Conservation (phyloP, 805 yeast genomes). For the Clavispora fructus region DNA sequence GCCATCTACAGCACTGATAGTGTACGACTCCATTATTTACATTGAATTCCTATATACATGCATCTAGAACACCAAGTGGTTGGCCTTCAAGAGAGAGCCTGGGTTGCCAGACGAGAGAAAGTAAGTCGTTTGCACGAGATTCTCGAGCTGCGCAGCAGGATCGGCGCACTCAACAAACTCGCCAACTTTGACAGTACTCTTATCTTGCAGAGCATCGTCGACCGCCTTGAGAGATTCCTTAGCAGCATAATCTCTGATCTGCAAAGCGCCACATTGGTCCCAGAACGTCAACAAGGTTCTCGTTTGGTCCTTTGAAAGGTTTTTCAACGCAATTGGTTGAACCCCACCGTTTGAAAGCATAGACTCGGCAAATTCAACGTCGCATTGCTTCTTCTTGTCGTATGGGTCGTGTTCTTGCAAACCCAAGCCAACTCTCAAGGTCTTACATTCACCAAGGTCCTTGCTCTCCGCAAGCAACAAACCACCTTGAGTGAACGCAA, state of each 20-base stretch:
- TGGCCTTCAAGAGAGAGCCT: slow-evolving; percentile 28
- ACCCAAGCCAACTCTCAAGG: slow-evolving; percentile 58
- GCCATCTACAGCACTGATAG: too few species aligned
- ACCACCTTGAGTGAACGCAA: slow-evolving; percentile 54
- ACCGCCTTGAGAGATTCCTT: slow-evolving; percentile 17
- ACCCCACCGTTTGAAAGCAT: slow-evolving; percentile 37
- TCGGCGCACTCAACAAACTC: slow-evolving; percentile 15
- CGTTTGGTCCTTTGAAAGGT: slow-evolving; percentile 28
- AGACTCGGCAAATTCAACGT: slow-evolving; percentile 47
- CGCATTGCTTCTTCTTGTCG: slow-evolving; percentile 44
- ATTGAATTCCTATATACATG: slow-evolving; percentile 9
- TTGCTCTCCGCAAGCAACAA: slow-evolving; percentile 60
- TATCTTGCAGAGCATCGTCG: slow-evolving; percentile 10
- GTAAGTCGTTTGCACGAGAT: slow-evolving; percentile 23
- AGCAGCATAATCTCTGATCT: slow-evolving; percentile 28
- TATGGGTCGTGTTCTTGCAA: slow-evolving; percentile 52
- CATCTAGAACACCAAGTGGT: slow-evolving; percentile 17
- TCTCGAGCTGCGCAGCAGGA: slow-evolving; percentile 23
- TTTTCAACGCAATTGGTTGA: slow-evolving; percentile 20
- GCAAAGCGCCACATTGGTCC: slow-evolving; percentile 27
- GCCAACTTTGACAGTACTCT: slow-evolving; percentile 11
- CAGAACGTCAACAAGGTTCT: slow-evolving; percentile 28
- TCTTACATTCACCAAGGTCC: slow-evolving; percentile 41
- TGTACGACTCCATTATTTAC: background rate
- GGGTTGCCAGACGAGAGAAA: slow-evolving; percentile 39